Base-by-base conservation (phyloP, 441 rosid genomes). In the Pelargonium myrrhifolium region DNA sequence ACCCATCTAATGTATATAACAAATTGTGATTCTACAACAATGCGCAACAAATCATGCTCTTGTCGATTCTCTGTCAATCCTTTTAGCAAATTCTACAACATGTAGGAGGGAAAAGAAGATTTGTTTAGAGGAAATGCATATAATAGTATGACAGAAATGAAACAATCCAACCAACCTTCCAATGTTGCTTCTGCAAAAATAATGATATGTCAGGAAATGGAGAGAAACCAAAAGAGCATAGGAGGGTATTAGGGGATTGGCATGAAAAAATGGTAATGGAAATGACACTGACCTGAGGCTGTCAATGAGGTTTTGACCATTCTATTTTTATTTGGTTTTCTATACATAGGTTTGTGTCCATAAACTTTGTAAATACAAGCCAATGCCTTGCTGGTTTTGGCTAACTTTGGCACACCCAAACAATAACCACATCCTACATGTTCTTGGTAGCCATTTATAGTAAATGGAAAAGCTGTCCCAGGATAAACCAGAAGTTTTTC, bases 291-390 rank as follows among this genome's bases (percentile, higher is more conserved):
- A 65, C 18, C 65, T 66, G 31, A 56, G 75, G 68, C 65, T 68
- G 75, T 65, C 66, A 65, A 69, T 66, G 51, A 65, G n/a, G 70
- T 53, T 45, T 64, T 31, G 12, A 40, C 39, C 60, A 20, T 35
- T 59, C 22, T 60, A 63, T 15, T 51, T 51, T 43, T n/a, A 28
- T 21, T 56, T 56, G 17, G 24, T 56, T 56, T 56, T 56, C 61
- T 56, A 56, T 17, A 9, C 9, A 56, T 56, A 56, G 61, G 51
- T 45, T 45, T 9, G 12, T 45, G 3, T 45, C 51, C 26, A 5
- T 9, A 26, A 43, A 43, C 49, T 43, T 43, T 43, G 49, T 9
- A 11, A 14, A 9, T 43, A 43, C 49, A 43, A 43, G 49, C 49
- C 49, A 43, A 43, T 43, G 49, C 49, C 49, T 9, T 43, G 49